phyloP scores from a whole-genome alignment of 441 rosid species.

The Populus hybrid region DNA sequence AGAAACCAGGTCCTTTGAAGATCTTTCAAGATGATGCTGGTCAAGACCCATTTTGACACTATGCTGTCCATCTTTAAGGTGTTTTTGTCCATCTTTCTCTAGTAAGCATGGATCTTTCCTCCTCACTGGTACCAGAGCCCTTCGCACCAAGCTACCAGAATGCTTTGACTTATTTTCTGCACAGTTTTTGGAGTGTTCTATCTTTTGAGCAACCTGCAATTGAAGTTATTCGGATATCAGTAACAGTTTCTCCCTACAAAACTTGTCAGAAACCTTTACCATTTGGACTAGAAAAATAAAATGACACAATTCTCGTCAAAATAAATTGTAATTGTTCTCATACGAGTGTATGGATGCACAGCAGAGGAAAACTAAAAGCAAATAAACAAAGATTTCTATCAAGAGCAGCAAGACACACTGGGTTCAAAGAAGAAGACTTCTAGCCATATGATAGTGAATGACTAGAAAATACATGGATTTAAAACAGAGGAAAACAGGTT shows the following conservation, averaged over 20 bases:
- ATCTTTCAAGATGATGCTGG: not conserved
- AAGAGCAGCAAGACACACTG: not conserved
- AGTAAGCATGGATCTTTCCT: slow-evolving; percentile 2
- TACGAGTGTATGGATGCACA: not conserved
- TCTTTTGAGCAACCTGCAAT: slow-evolving; percentile 23
- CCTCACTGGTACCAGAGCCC: not conserved
- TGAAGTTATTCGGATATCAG: slow-evolving; percentile 4
- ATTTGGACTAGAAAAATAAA: not conserved
- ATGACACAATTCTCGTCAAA: not conserved
- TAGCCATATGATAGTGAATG: not conserved
- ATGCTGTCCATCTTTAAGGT: not conserved
- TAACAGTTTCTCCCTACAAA: not conserved
- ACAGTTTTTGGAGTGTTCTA: slow-evolving; percentile 3
- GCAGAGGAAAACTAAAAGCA: not conserved
- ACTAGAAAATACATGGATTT: not conserved
- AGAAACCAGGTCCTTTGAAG: slow-evolving; percentile 1
- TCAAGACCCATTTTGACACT: not conserved
- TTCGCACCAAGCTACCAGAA: slow-evolving; percentile 12
- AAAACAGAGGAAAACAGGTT: not conserved
- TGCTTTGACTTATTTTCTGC: not conserved
- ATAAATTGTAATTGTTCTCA: not conserved
- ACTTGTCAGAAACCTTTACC: not conserved
- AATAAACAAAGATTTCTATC: not conserved
- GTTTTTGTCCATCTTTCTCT: slow-evolving; percentile 6
- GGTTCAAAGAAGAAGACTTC: not conserved